These are phyloP conservation scores for Suhomyces sp. DNA, from an alignment of 805 yeast species.

Conservation along the genomic window DNA sequence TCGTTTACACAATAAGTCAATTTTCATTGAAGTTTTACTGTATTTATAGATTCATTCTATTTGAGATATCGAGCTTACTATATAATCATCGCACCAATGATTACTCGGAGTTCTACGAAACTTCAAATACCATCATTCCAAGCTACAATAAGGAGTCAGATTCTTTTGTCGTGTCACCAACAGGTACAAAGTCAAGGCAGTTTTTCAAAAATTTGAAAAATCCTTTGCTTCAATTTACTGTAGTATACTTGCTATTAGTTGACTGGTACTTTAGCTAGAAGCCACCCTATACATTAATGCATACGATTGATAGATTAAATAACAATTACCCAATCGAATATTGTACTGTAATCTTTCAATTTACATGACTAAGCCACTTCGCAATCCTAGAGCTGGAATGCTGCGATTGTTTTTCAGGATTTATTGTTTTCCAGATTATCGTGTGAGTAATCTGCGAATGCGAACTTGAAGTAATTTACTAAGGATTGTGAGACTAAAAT, in stretches of 20 bases:
- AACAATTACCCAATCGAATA: background rate
- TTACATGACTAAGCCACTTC: background rate
- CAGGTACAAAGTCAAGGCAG: background rate
- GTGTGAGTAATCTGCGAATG: conserved; percentile 5
- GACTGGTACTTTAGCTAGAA: background rate
- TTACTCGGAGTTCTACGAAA: background rate
- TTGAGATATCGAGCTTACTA: conserved; percentile 22
- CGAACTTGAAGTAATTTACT: conserved; percentile 5
- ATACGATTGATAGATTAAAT: background rate
- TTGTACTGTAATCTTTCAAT: background rate
- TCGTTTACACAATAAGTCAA: conserved; percentile 19
- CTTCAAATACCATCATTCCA: background rate
- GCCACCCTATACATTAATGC: background rate
- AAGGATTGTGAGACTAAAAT: conserved; percentile 4
- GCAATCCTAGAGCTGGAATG: background rate
- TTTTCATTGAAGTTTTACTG: conserved; percentile 33
- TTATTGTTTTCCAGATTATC: background rate
- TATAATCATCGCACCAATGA: conserved; percentile 2
- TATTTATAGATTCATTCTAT: conserved; percentile 31
- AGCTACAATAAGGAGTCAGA: background rate
- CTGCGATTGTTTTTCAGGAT: background rate
- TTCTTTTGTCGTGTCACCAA: background rate
- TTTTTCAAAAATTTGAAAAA: background rate
- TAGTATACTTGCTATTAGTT: background rate
- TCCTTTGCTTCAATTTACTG: background rate